phyloP scores from a whole-genome alignment of 345 rosid species.

The Eucalyptus curtisii region DNA sequence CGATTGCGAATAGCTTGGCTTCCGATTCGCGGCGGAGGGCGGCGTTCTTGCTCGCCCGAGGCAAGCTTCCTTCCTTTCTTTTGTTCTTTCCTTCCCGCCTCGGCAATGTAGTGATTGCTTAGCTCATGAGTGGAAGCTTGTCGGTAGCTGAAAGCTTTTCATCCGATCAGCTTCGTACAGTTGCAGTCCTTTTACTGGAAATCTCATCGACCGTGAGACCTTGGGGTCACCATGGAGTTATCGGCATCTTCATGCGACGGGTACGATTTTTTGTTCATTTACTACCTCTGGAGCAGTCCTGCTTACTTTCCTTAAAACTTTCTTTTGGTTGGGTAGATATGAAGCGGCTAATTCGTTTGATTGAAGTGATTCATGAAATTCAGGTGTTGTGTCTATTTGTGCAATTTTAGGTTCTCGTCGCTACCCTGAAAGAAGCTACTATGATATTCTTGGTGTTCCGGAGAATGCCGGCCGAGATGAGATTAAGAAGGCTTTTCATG shows the following conservation, averaged over 20 bases:
- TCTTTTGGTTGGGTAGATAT: not conserved
- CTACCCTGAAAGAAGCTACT: slow-evolving; percentile 36
- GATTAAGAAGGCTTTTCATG: slow-evolving; percentile 75
- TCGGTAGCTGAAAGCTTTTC: not conserved
- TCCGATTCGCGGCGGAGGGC: not conserved
- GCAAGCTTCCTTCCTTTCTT: slow-evolving; percentile 9
- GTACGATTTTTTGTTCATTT: slow-evolving; percentile 6
- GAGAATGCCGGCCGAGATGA: slow-evolving; percentile 62
- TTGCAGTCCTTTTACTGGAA: slow-evolving; percentile 15
- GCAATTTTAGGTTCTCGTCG: slow-evolving; percentile 17
- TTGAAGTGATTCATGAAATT: not conserved
- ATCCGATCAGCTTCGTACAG: slow-evolving; percentile 14
- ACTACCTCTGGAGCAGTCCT: not conserved
- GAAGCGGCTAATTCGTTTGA: not conserved
- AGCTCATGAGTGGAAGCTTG: not conserved
- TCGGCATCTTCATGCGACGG: slow-evolving; percentile 57
- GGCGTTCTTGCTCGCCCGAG: slow-evolving; percentile 8
- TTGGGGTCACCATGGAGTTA: slow-evolving; percentile 11
- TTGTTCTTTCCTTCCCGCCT: not conserved
- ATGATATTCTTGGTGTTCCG: slow-evolving; percentile 73
- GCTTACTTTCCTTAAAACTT: not conserved
- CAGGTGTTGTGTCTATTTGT: not conserved
- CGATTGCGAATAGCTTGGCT: not conserved
- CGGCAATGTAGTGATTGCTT: not conserved
- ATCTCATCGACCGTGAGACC: slow-evolving; percentile 11